A percentile compares a stretch with the other conserved stretches of the same genome.
Evolutionary conservation across 345 rosid species (phyloP).

Genomic region (Syzygium jambos): DNA sequence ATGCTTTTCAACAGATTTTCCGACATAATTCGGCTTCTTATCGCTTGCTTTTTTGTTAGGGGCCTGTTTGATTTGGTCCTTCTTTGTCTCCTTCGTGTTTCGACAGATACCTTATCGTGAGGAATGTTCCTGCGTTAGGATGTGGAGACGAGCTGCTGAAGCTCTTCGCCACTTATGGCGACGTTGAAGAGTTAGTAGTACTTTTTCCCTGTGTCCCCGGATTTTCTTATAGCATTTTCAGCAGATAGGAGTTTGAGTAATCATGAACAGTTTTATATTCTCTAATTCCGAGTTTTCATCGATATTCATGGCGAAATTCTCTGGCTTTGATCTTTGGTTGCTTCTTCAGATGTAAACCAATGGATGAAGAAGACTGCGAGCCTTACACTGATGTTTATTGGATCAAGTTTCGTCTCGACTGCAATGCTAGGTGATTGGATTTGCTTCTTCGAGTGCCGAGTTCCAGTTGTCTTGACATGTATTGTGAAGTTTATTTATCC

Average conservation of each 20-base stretch:
- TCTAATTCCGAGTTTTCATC: neutral
- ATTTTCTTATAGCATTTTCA: neutral
- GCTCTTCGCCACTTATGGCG: slow-evolving; percentile 66
- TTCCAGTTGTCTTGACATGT: neutral
- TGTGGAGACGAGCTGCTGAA: slow-evolving; percentile 79
- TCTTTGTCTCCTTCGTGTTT: neutral
- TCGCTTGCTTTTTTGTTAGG: neutral
- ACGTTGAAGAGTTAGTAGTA: slow-evolving; percentile 70
- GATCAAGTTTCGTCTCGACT: slow-evolving; percentile 56
- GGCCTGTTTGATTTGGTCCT: neutral
- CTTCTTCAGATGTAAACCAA: slow-evolving; percentile 57
- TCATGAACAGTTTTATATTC: neutral
- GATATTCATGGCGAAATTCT: neutral
- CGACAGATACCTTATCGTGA: slow-evolving; percentile 65
- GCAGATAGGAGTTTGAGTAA: neutral
- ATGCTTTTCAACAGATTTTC: neutral
- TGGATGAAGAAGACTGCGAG: slow-evolving; percentile 89
- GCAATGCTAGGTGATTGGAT: slow-evolving; percentile 60
- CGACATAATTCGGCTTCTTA: neutral
- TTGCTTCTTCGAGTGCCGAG: neutral
- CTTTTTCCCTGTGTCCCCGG: neutral
- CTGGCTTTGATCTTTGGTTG: neutral
- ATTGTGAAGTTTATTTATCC: neutral
- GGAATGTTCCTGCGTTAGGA: slow-evolving; percentile 89
- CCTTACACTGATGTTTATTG: slow-evolving; percentile 77